These are phyloP conservation scores for Prunus dulcis DNA, from an alignment of 306 rosid genomes.

Conservation along the genomic window DNA sequence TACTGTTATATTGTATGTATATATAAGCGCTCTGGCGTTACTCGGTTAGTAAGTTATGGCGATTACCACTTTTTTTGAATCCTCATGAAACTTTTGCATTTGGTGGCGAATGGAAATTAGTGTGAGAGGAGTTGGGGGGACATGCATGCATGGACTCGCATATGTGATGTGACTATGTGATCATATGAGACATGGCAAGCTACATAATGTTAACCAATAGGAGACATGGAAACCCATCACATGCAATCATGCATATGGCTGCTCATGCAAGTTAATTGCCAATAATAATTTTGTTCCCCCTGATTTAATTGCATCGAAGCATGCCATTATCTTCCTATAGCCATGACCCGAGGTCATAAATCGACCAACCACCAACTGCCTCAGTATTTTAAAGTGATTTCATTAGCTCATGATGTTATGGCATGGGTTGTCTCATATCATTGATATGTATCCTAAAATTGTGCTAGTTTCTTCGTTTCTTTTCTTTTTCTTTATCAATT, in stretches of 20 bases:
- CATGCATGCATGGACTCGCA: background rate
- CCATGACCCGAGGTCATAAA: background rate
- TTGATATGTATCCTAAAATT: background rate
- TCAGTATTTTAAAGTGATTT: background rate
- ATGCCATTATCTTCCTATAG: background rate
- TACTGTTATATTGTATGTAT: too few species aligned
- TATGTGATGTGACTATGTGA: background rate
- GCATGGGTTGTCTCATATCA: background rate
- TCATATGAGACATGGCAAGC: background rate
- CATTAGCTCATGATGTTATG: background rate
- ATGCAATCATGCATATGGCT: background rate
- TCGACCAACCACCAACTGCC: background rate
- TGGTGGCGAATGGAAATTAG: too few species aligned
- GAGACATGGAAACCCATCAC: conserved; percentile 3
- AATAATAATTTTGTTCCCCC: background rate
- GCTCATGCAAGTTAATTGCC: background rate
- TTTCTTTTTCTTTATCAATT: background rate
- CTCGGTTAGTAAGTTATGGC: too few species aligned
- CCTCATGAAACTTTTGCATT: too few species aligned
- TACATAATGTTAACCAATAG: background rate
- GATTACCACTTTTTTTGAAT: too few species aligned
- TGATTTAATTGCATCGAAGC: background rate
- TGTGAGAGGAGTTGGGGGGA: background rate
- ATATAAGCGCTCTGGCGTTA: too few species aligned
- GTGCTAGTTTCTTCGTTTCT: background rate